Percentiles rank a stretch among this genome's conserved stretches.
Evolutionary conservation across 2,329 filamentous ascomycete species (phyloP).

Genomic region (Thielaviopsis punctulata): DNA sequence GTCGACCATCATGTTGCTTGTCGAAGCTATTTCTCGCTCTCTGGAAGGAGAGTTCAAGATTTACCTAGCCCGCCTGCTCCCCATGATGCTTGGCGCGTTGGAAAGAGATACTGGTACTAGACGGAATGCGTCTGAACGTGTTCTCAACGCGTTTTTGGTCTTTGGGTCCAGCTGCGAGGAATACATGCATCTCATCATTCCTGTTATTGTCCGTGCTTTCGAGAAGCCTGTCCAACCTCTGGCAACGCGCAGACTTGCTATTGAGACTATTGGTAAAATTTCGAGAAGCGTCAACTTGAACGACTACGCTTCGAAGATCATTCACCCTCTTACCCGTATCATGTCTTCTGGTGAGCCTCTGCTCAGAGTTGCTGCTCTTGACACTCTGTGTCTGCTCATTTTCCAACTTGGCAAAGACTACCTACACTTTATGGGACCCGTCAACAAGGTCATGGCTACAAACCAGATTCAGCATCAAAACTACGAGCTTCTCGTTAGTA

Average conservation of each 20-base stretch:
- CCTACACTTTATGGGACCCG: conserved; percentile 78
- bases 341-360: conserved; percentile 55
- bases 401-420: conserved; percentile 94
- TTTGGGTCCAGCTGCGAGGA: conserved; percentile 93
- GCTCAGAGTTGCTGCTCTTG: conserved; percentile 66
- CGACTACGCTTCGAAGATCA: conserved; percentile 89
- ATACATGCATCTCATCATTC: conserved; percentile 98
- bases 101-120: conserved; percentile 67
- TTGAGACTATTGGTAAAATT: conserved; percentile 86
- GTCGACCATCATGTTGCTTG: conserved; percentile 75
- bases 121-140: conserved; percentile 69
- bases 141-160: conserved; percentile 86
- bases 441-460: conserved; percentile 69
- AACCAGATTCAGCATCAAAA: conserved; percentile 78
- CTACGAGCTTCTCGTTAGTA: conserved; percentile 81
- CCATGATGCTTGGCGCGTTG: conserved; percentile 83
- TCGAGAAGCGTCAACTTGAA: conserved; percentile 95
- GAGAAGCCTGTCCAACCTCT: conserved; percentile 71
- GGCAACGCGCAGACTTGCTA: conserved; percentile 69
- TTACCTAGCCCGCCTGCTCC: conserved; percentile 74
- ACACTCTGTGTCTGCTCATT: conserved; percentile 87
- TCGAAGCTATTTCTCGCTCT: conserved; percentile 85
- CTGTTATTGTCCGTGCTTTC: conserved; percentile 85
- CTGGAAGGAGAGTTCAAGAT: conserved; percentile 97
- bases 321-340: conserved; percentile 78